Percentiles rank a stretch among this genome's conserved stretches.
These are phyloP conservation scores for Thinopyrum elongatum DNA, from an alignment of 176 grass and related monocot genomes.

Conservation along the genomic window DNA sequence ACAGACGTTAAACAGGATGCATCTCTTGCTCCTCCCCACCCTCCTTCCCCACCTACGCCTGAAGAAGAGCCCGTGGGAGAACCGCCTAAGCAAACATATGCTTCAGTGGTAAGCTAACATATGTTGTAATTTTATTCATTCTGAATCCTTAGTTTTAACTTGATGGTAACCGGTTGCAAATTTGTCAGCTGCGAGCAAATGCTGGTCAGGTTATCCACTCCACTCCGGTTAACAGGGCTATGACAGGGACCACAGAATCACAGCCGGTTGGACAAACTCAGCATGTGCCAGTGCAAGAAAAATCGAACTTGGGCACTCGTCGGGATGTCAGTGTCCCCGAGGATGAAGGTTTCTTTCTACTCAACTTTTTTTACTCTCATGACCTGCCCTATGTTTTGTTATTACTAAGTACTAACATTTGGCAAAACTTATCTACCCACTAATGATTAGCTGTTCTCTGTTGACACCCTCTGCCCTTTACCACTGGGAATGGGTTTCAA, in stretches of 20 bases:
- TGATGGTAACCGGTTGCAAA: constrained; percentile 7
- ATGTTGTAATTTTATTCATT: not conserved
- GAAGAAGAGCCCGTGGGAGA: constrained; percentile 44
- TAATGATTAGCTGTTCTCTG: not conserved
- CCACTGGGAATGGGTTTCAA: not conserved
- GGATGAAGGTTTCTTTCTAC: constrained; percentile 53
- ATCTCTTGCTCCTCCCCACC: constrained; percentile 22
- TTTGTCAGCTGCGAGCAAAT: constrained; percentile 57
- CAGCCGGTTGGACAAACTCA: constrained; percentile 27
- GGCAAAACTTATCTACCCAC: not conserved
- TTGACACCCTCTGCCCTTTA: not conserved
- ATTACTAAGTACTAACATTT: not conserved
- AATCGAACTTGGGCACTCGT: constrained; percentile 30
- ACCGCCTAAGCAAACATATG: constrained; percentile 57
- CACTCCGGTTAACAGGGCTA: constrained; percentile 32
- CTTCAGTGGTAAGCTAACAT: constrained; percentile 53
- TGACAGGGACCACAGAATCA: constrained; percentile 5
- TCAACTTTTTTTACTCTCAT: not conserved
- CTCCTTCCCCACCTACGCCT: constrained; percentile 7
- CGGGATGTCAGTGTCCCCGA: constrained; percentile 34
- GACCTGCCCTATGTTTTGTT: constrained; percentile 16
- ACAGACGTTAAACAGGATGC: constrained; percentile 34
- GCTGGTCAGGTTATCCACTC: constrained; percentile 16
- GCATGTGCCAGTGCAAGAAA: constrained; percentile 38
- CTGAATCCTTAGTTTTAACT: constrained; percentile 9